Conservation (phyloP, 2,329 filamentous ascomycete genomes). For the Parascedosporium putredinis region DNA sequence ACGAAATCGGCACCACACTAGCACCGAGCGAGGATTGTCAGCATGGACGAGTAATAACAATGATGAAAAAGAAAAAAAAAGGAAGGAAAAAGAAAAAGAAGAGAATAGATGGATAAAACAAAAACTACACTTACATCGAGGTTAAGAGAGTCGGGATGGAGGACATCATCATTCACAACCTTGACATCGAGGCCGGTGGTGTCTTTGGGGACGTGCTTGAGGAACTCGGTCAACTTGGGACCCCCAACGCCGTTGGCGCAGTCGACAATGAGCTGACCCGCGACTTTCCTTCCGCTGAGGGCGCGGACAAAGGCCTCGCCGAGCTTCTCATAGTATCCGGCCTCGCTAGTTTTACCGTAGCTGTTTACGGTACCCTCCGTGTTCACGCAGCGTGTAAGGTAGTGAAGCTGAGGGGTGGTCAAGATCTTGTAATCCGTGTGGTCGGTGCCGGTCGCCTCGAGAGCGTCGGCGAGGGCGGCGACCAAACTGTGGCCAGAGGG, state of each 20-base stretch:
- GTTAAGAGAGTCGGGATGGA: conserved; percentile 82
- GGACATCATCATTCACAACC: conserved; percentile 85
- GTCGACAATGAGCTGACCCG: conserved; percentile 72
- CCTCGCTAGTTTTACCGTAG: conserved; percentile 82
- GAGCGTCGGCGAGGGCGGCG: conserved; percentile 64
- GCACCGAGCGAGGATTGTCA: neutral
- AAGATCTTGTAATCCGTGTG: conserved; percentile 80
- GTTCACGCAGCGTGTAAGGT: conserved; percentile 89
- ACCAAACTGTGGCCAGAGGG: conserved; percentile 82
- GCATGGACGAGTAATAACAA: no score
- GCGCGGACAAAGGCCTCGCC: conserved; percentile 73
- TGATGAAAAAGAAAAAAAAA: no score
- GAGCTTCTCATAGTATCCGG: conserved; percentile 92
- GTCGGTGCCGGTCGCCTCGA: conserved; percentile 65
- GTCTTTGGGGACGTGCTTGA: conserved; percentile 67
- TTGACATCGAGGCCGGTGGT: conserved; percentile 69
- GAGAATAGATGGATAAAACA: no score
- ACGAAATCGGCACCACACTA: conserved; percentile 96
- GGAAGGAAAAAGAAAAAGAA: no score
- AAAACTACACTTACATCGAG: conserved; percentile 68
- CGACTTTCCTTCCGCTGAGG: conserved; percentile 64
- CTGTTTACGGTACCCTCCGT: conserved; percentile 77
- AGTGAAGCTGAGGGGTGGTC: conserved; percentile 97
- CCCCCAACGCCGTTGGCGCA: conserved; percentile 96
- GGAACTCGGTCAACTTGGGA: conserved; percentile 75